Base-by-base conservation (phyloP, 306 rosid genomes). In the Fragaria vesca region DNA sequence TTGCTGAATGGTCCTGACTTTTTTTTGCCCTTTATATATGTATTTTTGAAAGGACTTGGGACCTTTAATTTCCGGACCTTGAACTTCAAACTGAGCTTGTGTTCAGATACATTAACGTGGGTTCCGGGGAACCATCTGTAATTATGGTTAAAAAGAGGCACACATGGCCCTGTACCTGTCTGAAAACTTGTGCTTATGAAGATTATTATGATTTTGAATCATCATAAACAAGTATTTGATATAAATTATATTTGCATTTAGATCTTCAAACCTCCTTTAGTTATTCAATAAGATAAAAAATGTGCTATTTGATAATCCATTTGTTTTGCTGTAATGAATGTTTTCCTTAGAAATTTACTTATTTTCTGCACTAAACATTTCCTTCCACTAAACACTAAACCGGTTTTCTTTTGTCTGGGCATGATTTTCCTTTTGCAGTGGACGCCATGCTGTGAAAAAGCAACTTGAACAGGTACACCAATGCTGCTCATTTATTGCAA, bases 391-490 rank as follows among this genome's bases (percentile, higher is more conserved):
- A 70, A 52, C 66, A 38, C 43, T 47, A 32, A 61, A 16, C 70
- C 45, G 38, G 40, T 72, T 42, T 34, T 30, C 60, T 32, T 51
- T 58, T 60, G 40, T 24, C 55, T 32, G 76, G 57, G 10, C 67
- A 47, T 84, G 58, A 20, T 55, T 55, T 66, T 61, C 0, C 50
- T 58, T 60, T 82, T 83, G 66, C 84, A 96, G 99, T 83, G 99
- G 99, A 42, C 98, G 99, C 62, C 99, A 96, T 84, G 99, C 99
- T 79, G 79, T 96, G 86, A 90, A 73, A 82, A 87, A 75, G 73
- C 89, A 83, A 69, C 96, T 96, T 81, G 89, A 82, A 73, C 93
- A 93, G 98, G 99, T 96, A 86, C 68, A 18, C n/a, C n/a, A 75
- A 69, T 78, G 63, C 55, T 80, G 81, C 78, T 73, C 16, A 57